phyloP scores from a whole-genome alignment of 2,329 filamentous ascomycete genomes.

The Anthostomella pinea region DNA sequence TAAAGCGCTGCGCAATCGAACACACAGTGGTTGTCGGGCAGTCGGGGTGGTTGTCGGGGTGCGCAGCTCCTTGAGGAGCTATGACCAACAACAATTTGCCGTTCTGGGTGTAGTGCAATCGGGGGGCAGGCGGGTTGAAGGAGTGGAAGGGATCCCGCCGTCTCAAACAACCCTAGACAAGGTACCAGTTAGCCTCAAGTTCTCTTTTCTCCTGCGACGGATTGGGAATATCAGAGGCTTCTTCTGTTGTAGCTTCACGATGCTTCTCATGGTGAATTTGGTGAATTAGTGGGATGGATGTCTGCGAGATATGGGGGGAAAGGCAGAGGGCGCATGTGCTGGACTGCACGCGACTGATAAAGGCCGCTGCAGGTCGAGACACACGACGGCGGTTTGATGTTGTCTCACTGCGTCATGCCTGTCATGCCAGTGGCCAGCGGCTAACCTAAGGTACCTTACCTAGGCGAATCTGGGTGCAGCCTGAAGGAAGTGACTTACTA shows the following conservation, averaged over 20 bases:
- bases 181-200: not conserved
- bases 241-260: slow-evolving; percentile 16
- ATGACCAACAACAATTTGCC: slow-evolving; percentile 31
- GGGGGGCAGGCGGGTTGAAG: not conserved
- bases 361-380: slow-evolving; percentile 9
- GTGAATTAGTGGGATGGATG: not conserved
- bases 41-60: slow-evolving; percentile 25
- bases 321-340: slow-evolving; percentile 11
- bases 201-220: slow-evolving; percentile 22
- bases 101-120: slow-evolving; percentile 22
- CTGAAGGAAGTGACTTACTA: too few species aligned
- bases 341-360: slow-evolving; percentile 16
- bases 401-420: slow-evolving; percentile 12
- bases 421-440: slow-evolving; percentile 21
- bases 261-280: slow-evolving; percentile 22
- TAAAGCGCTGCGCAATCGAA: too few species aligned
- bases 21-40: too few species aligned
- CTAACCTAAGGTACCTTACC: too few species aligned
- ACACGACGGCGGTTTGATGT: slow-evolving; percentile 13
- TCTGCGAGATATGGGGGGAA: slow-evolving; percentile 3
- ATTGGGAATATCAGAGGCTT: slow-evolving; percentile 10
- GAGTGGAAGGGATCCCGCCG: too few species aligned
- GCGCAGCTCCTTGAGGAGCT: slow-evolving; percentile 20
- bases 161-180: not conserved
- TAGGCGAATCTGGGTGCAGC: too few species aligned